Base-by-base conservation (phyloP, 441 rosid species). In the Syzygium malaccense region DNA sequence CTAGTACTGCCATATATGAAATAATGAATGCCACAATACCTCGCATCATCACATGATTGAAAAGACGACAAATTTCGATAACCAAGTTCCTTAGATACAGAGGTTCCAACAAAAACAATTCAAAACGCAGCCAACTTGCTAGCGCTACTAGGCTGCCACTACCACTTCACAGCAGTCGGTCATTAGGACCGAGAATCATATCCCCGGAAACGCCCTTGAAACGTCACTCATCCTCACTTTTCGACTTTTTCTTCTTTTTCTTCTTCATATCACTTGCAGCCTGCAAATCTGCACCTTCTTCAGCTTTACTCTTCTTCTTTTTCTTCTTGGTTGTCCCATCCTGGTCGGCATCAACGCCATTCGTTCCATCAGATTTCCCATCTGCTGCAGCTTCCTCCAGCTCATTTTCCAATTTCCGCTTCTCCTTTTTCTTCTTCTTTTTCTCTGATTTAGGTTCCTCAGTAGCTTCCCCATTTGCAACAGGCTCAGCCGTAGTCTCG, bases 361-460 rank as follows among this genome's bases (percentile, higher is more conserved):
- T 89, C 41, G 88, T 71, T 33, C 91, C 93, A 14, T 93, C 88
- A 49, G 88, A 57, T 6, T 89, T 86, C 85, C 89, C 93, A 55
- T 55, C 87, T 1, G 71, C 86, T 49, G 62, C 54, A 45, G 37
- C 58, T 55, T 86, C 88, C 33, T 90, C 88, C 85, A 75, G 91
- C 87, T 86, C 92, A 85, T 88, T 86, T 10, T 91, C 94, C 89
- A 90, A 17, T 89, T 94, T 94, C 86, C 93, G 88, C 91, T 94
- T 95, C 89, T 92, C 93, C 87, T 93, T 93, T 41, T 90, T 87
- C 86, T 92, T 92, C 93, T 92, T 95, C 89, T 93, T 95, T 91
- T 93, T 94, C 93, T 94, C 95, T 2, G 96, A 93, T 89, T 94
- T 95, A n/a, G 91, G 89, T 89, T 89, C 94, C 90, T 88, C 92